These are phyloP conservation scores for Geosmithia morbida DNA, from an alignment of 2,329 filamentous ascomycete species.

Conservation along the genomic window DNA sequence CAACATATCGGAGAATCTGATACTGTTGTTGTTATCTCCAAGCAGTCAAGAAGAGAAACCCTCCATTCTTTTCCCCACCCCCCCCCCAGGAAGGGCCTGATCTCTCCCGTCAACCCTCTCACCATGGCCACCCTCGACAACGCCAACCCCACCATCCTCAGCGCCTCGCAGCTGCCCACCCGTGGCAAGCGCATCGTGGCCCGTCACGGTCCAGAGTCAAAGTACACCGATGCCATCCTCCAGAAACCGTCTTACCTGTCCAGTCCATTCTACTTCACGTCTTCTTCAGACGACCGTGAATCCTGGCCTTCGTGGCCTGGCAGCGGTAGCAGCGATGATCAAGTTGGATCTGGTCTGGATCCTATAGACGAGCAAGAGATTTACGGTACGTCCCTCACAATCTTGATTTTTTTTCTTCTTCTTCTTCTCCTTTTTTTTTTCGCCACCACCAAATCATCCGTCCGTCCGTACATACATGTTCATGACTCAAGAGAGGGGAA, in stretches of 20 bases:
- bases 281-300: constrained; percentile 11
- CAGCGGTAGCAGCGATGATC: not conserved
- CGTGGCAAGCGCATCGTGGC: constrained; percentile 39
- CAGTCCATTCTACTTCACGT: constrained; percentile 18
- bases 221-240: constrained; percentile 30
- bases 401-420: too few species aligned
- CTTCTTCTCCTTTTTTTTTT: not conserved
- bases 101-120: too few species aligned
- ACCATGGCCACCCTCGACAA: constrained; percentile 42
- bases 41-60: too few species aligned
- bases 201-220: constrained; percentile 30
- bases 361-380: constrained; percentile 96
- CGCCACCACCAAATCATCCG: not conserved
- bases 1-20: too few species aligned
- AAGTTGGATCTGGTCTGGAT: constrained; percentile 33
- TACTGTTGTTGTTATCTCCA: too few species aligned
- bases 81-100: too few species aligned
- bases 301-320: constrained; percentile 2
- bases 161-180: constrained; percentile 74
- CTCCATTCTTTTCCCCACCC: too few species aligned
- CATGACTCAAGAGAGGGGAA: too few species aligned
- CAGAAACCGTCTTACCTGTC: constrained; percentile 28
- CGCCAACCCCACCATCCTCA: constrained; percentile 88
- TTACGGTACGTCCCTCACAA: constrained; percentile 64
- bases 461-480: too few species aligned